Conservation (phyloP, 2,329 filamentous ascomycete species). For the Verticillium nubilum region DNA sequence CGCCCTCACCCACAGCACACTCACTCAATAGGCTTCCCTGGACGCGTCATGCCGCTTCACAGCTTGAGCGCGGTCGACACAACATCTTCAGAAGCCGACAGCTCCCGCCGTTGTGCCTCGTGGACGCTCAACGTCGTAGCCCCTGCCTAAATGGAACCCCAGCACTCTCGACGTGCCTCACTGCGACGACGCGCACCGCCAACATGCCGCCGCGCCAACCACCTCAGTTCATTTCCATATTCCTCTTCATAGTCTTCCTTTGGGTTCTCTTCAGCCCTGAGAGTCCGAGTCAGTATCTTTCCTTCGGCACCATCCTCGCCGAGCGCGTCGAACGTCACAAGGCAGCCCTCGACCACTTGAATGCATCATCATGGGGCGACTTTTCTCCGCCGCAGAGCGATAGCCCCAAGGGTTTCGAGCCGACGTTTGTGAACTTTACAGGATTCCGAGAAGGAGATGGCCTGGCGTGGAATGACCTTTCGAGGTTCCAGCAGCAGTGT, state of each 20-base stretch:
- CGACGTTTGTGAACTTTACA: conserved; percentile 61
- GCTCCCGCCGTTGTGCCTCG: not conserved
- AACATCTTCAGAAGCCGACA: not conserved
- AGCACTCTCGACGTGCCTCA: not conserved
- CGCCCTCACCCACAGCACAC: not conserved
- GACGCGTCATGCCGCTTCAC: not conserved
- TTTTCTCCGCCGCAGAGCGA: conserved; percentile 39
- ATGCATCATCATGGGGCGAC: conserved; percentile 54
- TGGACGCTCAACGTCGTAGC: not conserved
- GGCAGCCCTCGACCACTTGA: conserved; percentile 46
- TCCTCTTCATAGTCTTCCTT: conserved; percentile 35
- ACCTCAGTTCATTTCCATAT: conserved; percentile 32
- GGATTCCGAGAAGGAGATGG: conserved; percentile 70
- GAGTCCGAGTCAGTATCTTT: conserved; percentile 5
- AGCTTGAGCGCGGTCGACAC: not conserved
- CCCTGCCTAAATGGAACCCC: not conserved
- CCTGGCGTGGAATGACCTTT: conserved; percentile 73
- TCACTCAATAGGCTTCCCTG: not conserved
- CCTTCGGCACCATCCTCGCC: conserved; percentile 26
- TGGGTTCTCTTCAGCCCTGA: conserved; percentile 39
- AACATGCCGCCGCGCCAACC: conserved; percentile 35
- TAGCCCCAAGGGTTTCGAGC: conserved; percentile 9
- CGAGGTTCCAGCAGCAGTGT: conserved; percentile 59
- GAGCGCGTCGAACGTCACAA: conserved; percentile 46
- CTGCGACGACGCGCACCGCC: conserved; percentile 2